Percentiles rank a stretch among this genome's conserved stretches.
Conservation (phyloP, 2,329 filamentous ascomycete genomes). For the Chaetomium sp. region DNA sequence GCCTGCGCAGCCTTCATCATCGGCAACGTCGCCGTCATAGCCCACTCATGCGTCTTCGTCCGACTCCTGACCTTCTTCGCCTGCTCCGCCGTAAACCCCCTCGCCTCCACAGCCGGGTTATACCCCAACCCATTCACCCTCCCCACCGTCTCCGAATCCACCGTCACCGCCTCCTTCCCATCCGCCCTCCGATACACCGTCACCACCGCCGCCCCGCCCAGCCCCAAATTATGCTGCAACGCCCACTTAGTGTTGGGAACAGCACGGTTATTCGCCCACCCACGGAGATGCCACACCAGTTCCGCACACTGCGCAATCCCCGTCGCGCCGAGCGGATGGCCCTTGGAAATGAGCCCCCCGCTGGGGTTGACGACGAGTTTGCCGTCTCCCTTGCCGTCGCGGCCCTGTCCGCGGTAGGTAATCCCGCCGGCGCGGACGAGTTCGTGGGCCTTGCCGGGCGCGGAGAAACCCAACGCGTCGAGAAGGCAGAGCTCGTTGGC, state of each 20-base stretch:
- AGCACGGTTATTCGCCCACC: conserved; percentile 88
- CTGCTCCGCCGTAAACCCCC: conserved; percentile 78
- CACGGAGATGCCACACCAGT: conserved; percentile 88
- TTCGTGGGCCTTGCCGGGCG: conserved; percentile 81
- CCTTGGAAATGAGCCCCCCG: conserved; percentile 91
- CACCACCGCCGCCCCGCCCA: conserved; percentile 85
- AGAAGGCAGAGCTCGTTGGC: conserved; percentile 90
- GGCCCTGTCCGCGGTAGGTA: conserved; percentile 62
- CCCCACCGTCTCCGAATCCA: conserved; percentile 59
- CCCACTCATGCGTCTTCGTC: conserved; percentile 61
- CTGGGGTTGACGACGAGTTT: conserved; percentile 85
- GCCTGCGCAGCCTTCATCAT: conserved; percentile 56
- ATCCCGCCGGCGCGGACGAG: conserved; percentile 82
- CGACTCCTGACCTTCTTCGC: conserved; percentile 65
- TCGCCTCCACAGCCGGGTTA: conserved; percentile 84
- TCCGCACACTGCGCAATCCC: conserved; percentile 95
- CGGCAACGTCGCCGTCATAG: conserved; percentile 62
- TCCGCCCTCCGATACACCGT: conserved; percentile 85
- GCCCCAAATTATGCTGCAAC: conserved; percentile 86
- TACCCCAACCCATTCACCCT: conserved; percentile 69
- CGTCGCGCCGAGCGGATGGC: conserved; percentile 87
- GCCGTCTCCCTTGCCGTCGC: conserved; percentile 69
- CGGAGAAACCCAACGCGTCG: conserved; percentile 74
- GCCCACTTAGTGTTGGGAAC: conserved; percentile 63
- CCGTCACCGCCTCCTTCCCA: conserved; percentile 53